phyloP scores from a whole-genome alignment of 805 yeast species.

The Ogataea minuta region DNA sequence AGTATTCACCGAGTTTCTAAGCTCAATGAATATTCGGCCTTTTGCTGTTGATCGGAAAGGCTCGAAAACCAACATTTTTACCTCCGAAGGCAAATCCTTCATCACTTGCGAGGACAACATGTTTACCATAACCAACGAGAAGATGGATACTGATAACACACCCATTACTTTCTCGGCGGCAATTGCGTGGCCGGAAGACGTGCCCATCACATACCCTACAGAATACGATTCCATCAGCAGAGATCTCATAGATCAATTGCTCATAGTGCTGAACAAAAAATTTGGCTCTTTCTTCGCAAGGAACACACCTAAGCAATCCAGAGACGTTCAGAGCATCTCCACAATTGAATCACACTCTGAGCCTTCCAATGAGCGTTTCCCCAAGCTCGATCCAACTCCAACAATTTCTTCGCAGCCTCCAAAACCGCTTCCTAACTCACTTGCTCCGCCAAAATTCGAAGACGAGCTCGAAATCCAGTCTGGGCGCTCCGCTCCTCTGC shows the following conservation, averaged over 20 bases:
- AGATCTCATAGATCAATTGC: background rate
- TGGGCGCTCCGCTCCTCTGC: constrained; percentile 1
- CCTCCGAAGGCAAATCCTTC: constrained; percentile 7
- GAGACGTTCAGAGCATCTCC: no score
- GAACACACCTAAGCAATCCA: background rate
- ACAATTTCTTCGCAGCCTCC: constrained; percentile 8
- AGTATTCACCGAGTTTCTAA: constrained; percentile 1
- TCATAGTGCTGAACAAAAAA: background rate
- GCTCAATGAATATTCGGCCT: background rate
- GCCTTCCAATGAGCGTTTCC: background rate
- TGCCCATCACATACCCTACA: constrained; percentile 1
- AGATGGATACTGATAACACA: constrained; percentile 1
- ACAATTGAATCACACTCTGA: no score
- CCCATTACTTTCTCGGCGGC: background rate
- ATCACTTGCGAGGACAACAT: background rate
- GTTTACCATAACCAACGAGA: background rate
- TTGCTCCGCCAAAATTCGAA: constrained; percentile 50
- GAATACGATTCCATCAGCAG: constrained; percentile 1
- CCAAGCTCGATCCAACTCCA: background rate
- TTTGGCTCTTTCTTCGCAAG: constrained; percentile 4
- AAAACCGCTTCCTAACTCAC: constrained; percentile 24
- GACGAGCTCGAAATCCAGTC: constrained; percentile 45
- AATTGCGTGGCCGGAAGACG: constrained; percentile 1
- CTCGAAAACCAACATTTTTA: background rate
- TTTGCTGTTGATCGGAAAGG: constrained; percentile 3